phyloP scores from a whole-genome alignment of 75 land plant genomes.

The Selaginella moellendorffii region DNA sequence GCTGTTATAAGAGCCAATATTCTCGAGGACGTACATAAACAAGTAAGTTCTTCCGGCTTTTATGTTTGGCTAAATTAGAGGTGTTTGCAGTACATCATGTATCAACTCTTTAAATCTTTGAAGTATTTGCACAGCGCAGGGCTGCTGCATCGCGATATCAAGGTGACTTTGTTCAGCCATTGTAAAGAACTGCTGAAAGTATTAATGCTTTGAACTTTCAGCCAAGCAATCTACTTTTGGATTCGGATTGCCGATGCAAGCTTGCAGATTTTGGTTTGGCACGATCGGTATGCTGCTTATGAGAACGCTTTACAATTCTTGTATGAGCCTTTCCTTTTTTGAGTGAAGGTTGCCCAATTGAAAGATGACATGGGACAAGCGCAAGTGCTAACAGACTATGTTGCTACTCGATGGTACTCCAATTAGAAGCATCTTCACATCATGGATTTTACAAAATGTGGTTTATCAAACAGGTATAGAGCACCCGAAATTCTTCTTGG shows the following conservation, averaged over 20 bases:
- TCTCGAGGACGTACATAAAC: conserved; percentile 31
- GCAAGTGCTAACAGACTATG: conserved; percentile 29
- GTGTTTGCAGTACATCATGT: conserved; percentile 29
- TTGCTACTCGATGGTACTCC: conserved; percentile 36
- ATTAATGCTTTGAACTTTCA: background rate
- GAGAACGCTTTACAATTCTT: background rate
- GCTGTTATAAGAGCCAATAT: conserved; percentile 34
- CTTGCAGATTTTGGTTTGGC: conserved; percentile 37
- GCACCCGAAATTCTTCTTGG: conserved; percentile 37
- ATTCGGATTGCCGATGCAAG: conserved; percentile 30
- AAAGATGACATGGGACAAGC: conserved; percentile 23
- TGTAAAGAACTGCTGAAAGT: background rate
- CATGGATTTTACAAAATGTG: background rate
- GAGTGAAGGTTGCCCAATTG: conserved; percentile 26
- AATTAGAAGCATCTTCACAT: background rate
- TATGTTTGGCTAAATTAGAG: background rate
- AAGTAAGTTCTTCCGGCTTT: conserved; percentile 14
- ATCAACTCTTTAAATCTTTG: conserved; percentile 30
- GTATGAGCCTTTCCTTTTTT: background rate
- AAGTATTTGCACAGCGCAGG: conserved; percentile 29
- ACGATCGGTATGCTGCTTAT: conserved; percentile 20
- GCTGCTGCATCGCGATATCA: conserved; percentile 30
- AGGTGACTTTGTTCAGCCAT: conserved; percentile 8
- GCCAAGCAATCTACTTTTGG: conserved; percentile 31
- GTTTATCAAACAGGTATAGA: conserved; percentile 23